Evolutionary conservation across 352 stramenopile species (phyloP), one percentile per base, ranked within the genome.

Genomic region (Halophytophthora batemanensis): DNA sequence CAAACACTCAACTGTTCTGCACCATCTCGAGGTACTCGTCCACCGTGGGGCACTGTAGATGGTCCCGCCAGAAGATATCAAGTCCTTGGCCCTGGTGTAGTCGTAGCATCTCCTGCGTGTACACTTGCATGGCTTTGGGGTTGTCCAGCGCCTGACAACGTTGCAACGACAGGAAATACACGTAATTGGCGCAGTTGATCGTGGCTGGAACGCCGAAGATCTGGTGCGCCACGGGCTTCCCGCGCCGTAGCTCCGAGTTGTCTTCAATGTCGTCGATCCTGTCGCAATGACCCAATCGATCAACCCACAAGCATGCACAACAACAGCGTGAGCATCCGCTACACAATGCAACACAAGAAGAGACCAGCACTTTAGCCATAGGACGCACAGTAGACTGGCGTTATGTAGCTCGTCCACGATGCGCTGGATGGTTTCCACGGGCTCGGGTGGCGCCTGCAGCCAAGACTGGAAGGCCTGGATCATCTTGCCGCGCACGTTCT

Each of bases 101-200:
- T 52, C 95, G 89, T 31, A 99, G 79, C 71, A 98, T 91, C 77
- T 99, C 96, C 6, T 78, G 56, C 6, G 98, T 96, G 70, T 98
- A 98, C 23, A 98, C 82, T 36, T 93, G 61, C 66, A 96, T 83
- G 36, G 87, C 87, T 28, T 67, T 54, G 6, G 84, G 64, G 64
- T 93, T 98, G 6, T 80, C 58, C 8, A 98, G 67, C 12, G 70
- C 65, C 31, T 97, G 84, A 57, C 87, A 97, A 45, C 83, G 77
- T 64, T 98, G 89, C 51, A 99, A 69, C 18, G 96, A 97, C 53
- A 98, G 56, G 64, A 98, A 98, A 59, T 98, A 98, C 8, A 98
- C 93, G 69, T 98, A 99, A 64, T 99, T 99, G 46, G 94, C 95
- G 53, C 82, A 97, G 72, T 99, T 99, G 65, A 99, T 98, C n/a